Base-by-base conservation (phyloP, 106 monocot species). In the Dendrobium huoshanense region DNA sequence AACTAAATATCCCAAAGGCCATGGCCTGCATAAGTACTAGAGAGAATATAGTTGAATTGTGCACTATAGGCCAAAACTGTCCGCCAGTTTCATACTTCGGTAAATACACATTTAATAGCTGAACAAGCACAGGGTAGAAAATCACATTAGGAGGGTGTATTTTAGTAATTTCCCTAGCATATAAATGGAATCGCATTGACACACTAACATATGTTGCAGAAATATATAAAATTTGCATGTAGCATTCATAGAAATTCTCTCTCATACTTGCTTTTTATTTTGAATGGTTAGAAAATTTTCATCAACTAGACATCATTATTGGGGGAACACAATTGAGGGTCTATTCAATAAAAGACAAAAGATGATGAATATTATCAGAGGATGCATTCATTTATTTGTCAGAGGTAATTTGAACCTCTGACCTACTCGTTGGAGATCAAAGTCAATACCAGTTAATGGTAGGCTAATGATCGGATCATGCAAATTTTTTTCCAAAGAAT, bases 81-180 rank as follows among this genome's bases (percentile, higher is more conserved):
- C 99, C 99, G 75, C 88, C 91, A 54, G 93, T 93, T 55, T 99
- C 99, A 78, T 95, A 99, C 81, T 91, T 93, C 16, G 92, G 88
- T 72, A 83, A 17, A 81, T 99, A 99, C 55, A 99, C 91, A 85
- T 93, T 95, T 75, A 95, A 56, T 43, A 99, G 88, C 99, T 99
- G 90, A 81, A 88, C 24, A 76, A 44, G 9, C 41, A 74, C 41
- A 44, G 44, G 44, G 7, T 29, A 70, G 20, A 70, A 65, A 37
- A 70, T 70, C 11, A 70, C 13, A 70, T 11, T 24, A 24, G 24
- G 25, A 61, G 15, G 16, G 13, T 11, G 31, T 11, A 29, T 33
- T 70, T 13, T 33, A 37, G 70, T 33, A 70, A 74, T 5, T 18
- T 73, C 40, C n/a, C 41, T 20, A 42, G 42, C 74, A 43, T 41